Base-by-base conservation (phyloP, 2,329 filamentous ascomycete species). In the Colletotrichum cuscutae region DNA sequence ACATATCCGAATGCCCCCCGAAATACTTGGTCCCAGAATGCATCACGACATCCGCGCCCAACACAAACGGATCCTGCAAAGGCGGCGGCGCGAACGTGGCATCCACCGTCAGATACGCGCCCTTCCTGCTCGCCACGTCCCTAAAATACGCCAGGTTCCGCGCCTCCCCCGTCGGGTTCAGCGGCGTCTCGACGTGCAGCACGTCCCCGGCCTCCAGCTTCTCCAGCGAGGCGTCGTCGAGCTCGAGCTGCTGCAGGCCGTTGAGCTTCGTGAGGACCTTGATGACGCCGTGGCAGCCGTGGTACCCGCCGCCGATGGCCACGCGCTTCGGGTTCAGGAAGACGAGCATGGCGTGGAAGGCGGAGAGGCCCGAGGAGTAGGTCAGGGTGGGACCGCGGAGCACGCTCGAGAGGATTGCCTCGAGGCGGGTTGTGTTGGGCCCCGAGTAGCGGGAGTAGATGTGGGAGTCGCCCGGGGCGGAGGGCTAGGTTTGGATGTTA, bases 1-100 rank as follows among this genome's bases (percentile, higher is more conserved):
- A 89, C 88, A 98, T 88, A 83, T 99, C 97, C 76, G 93, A 96
- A 84, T 99, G 97, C 0, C 97, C 97, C 24, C 97, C 97, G 76
- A 99, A 90, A 83, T 98, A 99, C 87, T 98, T 99, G 22, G 95
- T 98, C 4, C 95, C 97, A 64, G 90, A 93, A 83, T 99, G 97
- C 94, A 98, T 93, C 42, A 98, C 90, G 1, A 95, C 83, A 82
- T 98, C 96, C 32, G 93, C 95, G 59, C 95, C 96, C 81, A 89
- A 92, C 32, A 82, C 80, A 78, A 98, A 97, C 0, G 97, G 95
- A 78, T 98, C 94, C 80, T 95, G 93, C 71, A 99, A 85, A 32
- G 94, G 94, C 37, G 97, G 97, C 53, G 97, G 97, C 3, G 91
- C 97, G 83, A 99, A 98, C 0, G 97, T 99, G 2, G 94, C 91